Base-by-base conservation (phyloP, 495 filamentous ascomycete species). In the Parathielavia appendiculata region DNA sequence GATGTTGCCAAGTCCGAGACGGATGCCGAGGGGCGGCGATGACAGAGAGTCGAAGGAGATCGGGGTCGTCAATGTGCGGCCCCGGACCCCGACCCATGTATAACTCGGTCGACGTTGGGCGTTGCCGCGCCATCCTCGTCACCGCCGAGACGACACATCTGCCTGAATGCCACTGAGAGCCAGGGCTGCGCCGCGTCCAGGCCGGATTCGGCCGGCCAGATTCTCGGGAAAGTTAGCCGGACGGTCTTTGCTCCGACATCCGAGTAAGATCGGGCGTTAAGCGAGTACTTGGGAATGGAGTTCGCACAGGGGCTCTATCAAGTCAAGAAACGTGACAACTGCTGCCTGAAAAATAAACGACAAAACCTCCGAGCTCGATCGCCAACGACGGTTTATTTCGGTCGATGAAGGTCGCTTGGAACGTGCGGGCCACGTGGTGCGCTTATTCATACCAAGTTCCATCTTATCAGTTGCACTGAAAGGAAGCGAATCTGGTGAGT, bases 201-300 rank as follows among this genome's bases (percentile, higher is more conserved):
- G 36, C 38, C 40, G 41, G 47, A 54, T 57, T 40, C 34, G 50
- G 58, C 35, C 40, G 32, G 56, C 19, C 36, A 53, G 32, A 38
- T 35, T 35, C 60, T 68, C 63, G 66, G 66, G 56, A 8, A 49
- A 56, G 45, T 56, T 58, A 16, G 40, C 52, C 68, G 68, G 68
- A 59, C 32, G 46, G 66, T 62, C 22, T 64, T 71, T 71, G 48
- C 36, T 58, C 68, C 68, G 68, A 67, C 56, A 16, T 17, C 68
- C 68, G 68, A 71, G 58, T 7, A 16, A 14, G 10, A 34, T 49
- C 45, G 26, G 26, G 3, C 35, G 63, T 63, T 63, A 62, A 50
- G 54, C 51, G 36, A 57, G 34, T 60, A 65, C 49, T n/a, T 58
- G 4, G 26, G 1, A 4, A 5, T 9, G 22, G 10, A 5, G 19